These are phyloP conservation scores for Singerocomus inundabilis DNA, from an alignment of 1,284 basidiomycete genomes.

Conservation along the genomic window DNA sequence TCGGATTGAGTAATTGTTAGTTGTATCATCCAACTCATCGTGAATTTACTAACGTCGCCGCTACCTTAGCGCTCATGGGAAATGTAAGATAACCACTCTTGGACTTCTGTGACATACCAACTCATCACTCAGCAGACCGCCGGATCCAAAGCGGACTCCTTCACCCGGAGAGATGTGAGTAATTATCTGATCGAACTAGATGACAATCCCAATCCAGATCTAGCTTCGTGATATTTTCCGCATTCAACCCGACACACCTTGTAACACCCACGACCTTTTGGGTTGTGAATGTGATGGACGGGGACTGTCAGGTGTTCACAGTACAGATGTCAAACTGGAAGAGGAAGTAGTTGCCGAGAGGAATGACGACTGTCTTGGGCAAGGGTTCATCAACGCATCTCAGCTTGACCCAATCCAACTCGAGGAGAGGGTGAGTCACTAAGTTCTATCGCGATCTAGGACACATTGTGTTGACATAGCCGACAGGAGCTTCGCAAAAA, in stretches of 20 bases:
- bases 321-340: conserved; percentile 10
- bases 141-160: conserved; percentile 77
- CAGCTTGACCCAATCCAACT: conserved; percentile 53
- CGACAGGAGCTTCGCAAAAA: conserved; percentile 69
- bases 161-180: conserved; percentile 83
- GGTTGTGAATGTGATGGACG: conserved; percentile 64
- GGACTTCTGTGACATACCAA: conserved; percentile 6
- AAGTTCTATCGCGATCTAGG: neutral
- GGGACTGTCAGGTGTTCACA: conserved; percentile 20
- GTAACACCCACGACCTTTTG: conserved; percentile 90
- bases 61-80: conserved; percentile 54
- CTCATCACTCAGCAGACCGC: conserved; percentile 38
- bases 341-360: conserved; percentile 22
- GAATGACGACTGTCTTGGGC: conserved; percentile 31
- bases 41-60: conserved; percentile 9
- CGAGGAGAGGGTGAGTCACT: conserved; percentile 51
- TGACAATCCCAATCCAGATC: conserved; percentile 3
- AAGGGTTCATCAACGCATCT: conserved; percentile 72
- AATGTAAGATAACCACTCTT: conserved; percentile 40
- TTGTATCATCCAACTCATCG: conserved; percentile 10
- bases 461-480: conserved; percentile 2
- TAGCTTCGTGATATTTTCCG: conserved; percentile 91
- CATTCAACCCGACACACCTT: conserved; percentile 75
- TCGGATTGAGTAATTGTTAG: conserved; percentile 85
- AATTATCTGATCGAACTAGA: conserved; percentile 1